These are phyloP conservation scores for Hippophae gyantsensis DNA, from an alignment of 306 rosid species.

Conservation along the genomic window DNA sequence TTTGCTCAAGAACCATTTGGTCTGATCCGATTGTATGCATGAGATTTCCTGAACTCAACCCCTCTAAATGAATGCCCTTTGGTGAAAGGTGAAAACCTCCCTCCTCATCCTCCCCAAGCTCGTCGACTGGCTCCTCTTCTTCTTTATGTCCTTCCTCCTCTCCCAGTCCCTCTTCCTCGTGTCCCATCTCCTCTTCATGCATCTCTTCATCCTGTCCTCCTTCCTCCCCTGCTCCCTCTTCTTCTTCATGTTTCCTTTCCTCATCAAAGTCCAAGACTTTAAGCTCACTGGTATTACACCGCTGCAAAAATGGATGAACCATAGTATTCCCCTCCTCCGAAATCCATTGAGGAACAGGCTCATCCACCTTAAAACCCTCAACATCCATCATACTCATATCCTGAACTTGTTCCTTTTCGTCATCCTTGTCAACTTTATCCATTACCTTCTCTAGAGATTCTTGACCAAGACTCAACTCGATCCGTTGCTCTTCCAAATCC, in stretches of 20 bases:
- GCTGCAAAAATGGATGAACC: conserved; percentile 39
- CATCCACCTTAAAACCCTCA: conserved; percentile 44
- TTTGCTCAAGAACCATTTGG: conserved; percentile 26
- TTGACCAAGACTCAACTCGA: conserved; percentile 4
- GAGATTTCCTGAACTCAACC: conserved; percentile 51
- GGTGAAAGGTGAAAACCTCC: conserved; percentile 48
- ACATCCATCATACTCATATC: conserved; percentile 43
- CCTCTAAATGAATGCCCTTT: conserved; percentile 47
- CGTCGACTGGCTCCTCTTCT: conserved; percentile 28
- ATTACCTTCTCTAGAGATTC: background rate
- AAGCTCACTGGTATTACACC: conserved; percentile 33
- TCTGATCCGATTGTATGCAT: conserved; percentile 46
- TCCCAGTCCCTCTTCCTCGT: conserved; percentile 16
- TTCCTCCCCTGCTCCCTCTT: conserved; percentile 21
- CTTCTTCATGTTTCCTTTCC: conserved; percentile 24
- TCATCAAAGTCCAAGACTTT: conserved; percentile 29
- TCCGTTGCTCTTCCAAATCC: conserved; percentile 43
- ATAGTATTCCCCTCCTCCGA: conserved; percentile 30
- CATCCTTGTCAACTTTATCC: conserved; percentile 9
- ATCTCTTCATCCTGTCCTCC: conserved; percentile 19
- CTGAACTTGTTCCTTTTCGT: conserved; percentile 23
- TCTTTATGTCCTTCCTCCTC: conserved; percentile 35
- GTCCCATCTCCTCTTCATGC: conserved; percentile 20
- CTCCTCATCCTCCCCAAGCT: conserved; percentile 29
- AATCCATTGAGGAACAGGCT: conserved; percentile 40